A percentile compares a stretch with the other conserved stretches of the same genome.
phyloP scores from a whole-genome alignment of 2,329 filamentous ascomycete species.

The Ascochyta pisi region DNA sequence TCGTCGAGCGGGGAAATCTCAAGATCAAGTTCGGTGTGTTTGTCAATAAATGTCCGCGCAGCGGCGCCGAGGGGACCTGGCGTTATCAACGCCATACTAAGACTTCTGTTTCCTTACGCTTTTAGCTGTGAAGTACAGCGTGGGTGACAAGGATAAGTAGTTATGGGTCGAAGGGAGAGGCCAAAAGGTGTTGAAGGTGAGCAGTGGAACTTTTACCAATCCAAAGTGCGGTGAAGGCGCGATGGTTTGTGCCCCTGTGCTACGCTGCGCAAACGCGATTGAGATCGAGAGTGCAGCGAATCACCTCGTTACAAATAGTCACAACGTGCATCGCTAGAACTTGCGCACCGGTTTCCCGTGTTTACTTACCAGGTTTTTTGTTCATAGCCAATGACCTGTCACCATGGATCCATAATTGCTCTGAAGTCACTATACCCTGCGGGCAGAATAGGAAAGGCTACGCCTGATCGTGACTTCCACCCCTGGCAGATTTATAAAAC shows the following conservation, averaged over 20 bases:
- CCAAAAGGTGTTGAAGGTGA: neutral
- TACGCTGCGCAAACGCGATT: neutral
- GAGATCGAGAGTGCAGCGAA: neutral
- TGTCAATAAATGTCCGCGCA: conserved; percentile 2
- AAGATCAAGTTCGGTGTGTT: conserved; percentile 1
- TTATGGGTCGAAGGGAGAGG: neutral
- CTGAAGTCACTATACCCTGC: too few species aligned
- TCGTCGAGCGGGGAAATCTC: conserved; percentile 7
- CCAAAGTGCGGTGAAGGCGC: neutral
- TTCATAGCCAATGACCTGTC: too few species aligned
- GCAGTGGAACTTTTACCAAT: neutral
- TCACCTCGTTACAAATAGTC: too few species aligned
- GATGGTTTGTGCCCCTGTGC: neutral
- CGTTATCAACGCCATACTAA: neutral
- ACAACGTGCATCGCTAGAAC: too few species aligned
- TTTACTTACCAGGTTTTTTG: too few species aligned
- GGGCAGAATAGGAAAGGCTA: too few species aligned
- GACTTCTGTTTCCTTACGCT: neutral
- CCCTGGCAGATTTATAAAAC: too few species aligned
- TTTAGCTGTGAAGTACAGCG: neutral
- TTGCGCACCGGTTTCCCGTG: too few species aligned
- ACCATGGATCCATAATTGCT: too few species aligned
- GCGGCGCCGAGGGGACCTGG: neutral
- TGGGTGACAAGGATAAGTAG: neutral
- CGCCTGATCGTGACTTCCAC: too few species aligned